Evolutionary conservation across 1,284 basidiomycete species (phyloP).

Genomic region (Thecaphora thlaspeos): DNA sequence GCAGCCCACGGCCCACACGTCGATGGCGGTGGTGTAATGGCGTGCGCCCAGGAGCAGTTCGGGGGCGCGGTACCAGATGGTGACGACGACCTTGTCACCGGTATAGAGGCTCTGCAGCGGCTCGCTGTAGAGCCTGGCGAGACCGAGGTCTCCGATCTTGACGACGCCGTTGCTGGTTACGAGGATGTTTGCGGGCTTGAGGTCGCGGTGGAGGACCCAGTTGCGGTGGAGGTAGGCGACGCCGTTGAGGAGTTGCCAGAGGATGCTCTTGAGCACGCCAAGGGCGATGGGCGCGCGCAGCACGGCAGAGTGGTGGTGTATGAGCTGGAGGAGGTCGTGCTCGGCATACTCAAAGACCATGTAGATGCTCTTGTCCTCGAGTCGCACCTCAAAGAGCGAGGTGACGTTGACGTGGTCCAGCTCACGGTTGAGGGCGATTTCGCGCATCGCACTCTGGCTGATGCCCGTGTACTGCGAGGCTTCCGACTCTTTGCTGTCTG

Average conservation of each 20-base stretch:
- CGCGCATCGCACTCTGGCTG: constrained; percentile 91
- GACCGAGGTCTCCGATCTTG: constrained; percentile 94
- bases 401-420: constrained; percentile 90
- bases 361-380: constrained; percentile 82
- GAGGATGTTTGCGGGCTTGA: constrained; percentile 98
- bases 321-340: constrained; percentile 86
- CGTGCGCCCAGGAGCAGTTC: constrained; percentile 91
- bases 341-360: constrained; percentile 99
- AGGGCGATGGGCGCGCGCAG: constrained; percentile 73
- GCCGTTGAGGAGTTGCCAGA: constrained; percentile 94
- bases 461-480: constrained; percentile 83
- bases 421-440: constrained; percentile 95
- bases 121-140: constrained; percentile 81
- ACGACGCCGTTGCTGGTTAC: constrained; percentile 85
- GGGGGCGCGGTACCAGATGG: constrained; percentile 97
- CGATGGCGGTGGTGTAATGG: constrained; percentile 94
- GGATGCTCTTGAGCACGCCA: constrained; percentile 83
- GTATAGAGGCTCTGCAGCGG: constrained; percentile 75
- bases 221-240: constrained; percentile 90
- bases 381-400: constrained; percentile 85
- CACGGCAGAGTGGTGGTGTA: constrained; percentile 92
- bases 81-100: constrained; percentile 97
- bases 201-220: constrained; percentile 92
- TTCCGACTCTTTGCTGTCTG: constrained; percentile 69
- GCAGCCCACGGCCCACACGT: constrained; percentile 98